Percentiles rank a stretch among this genome's conserved stretches.
These are phyloP conservation scores for Saccharomyces pastorianus DNA, from an alignment of 1,139 yeast genomes.

Conservation along the genomic window DNA sequence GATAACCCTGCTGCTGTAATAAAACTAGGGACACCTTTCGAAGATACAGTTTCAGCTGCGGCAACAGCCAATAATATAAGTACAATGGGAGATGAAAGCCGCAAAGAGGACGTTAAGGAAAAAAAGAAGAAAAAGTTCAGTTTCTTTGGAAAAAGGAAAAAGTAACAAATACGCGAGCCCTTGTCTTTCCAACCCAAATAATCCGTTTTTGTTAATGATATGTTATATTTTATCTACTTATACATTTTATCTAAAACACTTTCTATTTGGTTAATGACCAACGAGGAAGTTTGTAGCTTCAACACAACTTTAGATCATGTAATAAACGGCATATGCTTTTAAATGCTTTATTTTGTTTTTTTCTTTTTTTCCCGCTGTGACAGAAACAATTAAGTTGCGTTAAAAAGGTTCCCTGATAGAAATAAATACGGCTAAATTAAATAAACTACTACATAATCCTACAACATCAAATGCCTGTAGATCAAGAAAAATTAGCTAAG, in stretches of 20 bases:
- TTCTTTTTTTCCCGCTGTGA: not conserved
- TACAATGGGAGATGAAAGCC: slow-evolving; percentile 4
- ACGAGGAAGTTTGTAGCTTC: not conserved
- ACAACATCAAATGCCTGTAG: slow-evolving; percentile 56
- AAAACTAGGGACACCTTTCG: not conserved
- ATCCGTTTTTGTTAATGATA: not conserved
- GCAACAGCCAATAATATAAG: slow-evolving; percentile 5
- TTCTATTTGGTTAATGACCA: not conserved
- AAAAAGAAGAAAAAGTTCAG: slow-evolving; percentile 25
- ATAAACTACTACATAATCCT: not conserved
- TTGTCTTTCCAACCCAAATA: not conserved
- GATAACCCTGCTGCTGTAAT: not conserved
- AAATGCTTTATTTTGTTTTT: not conserved
- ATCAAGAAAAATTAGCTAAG: slow-evolving; percentile 83
- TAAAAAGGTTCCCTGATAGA: not conserved
- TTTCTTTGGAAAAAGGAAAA: slow-evolving; percentile 23
- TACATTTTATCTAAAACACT: not conserved
- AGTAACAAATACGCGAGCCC: not conserved
- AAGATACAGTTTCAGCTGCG: slow-evolving; percentile 2
- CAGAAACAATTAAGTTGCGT: not conserved
- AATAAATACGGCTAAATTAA: not conserved
- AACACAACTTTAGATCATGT: not conserved
- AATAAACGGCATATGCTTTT: not conserved
- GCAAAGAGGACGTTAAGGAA: slow-evolving; percentile 6
- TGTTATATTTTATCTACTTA: not conserved